Percentiles rank a stretch among this genome's conserved stretches.
Evolutionary conservation across 352 stramenopile species (phyloP).

Genomic region (Plasmopara muralis): DNA sequence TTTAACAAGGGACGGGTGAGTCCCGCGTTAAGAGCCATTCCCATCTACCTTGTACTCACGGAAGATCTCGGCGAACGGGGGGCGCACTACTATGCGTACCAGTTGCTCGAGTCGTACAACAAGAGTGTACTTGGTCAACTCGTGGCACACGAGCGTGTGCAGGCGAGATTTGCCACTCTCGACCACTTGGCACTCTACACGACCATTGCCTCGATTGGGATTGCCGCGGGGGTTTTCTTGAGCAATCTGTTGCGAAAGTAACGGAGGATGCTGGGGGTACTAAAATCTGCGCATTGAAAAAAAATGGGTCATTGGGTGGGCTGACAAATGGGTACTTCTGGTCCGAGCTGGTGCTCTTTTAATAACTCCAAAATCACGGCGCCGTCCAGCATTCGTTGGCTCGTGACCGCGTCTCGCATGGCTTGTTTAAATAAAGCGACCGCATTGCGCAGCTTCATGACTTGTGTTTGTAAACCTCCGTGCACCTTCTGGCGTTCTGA

Average conservation of each 20-base stretch:
- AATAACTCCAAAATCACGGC: constrained; percentile 48
- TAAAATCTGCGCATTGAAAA: not conserved
- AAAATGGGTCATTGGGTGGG: constrained; percentile 9
- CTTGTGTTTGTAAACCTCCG: constrained; percentile 21
- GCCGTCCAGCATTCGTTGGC: constrained; percentile 47
- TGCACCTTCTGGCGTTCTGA: constrained; percentile 32
- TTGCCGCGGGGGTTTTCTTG: constrained; percentile 27
- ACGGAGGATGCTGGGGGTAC: too few relatives aligned
- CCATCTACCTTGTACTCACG: constrained; percentile 87
- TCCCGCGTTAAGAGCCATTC: constrained; percentile 60
- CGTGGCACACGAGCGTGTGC: constrained; percentile 22
- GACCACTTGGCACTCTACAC: constrained; percentile 44
- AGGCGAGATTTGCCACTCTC: constrained; percentile 30
- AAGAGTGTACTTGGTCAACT: constrained; percentile 27
- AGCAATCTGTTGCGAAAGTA: constrained; percentile 20
- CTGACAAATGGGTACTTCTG: constrained; percentile 27
- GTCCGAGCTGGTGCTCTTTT: constrained; percentile 24
- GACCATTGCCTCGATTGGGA: constrained; percentile 29
- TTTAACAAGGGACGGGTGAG: constrained; percentile 88
- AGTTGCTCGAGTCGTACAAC: constrained; percentile 65
- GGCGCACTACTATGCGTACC: constrained; percentile 84
- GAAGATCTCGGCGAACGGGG: constrained; percentile 87
- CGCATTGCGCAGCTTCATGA: constrained; percentile 29
- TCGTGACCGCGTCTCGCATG: constrained; percentile 33
- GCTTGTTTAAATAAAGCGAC: constrained; percentile 34